Evolutionary conservation across 1,284 basidiomycete genomes (phyloP), one percentile per base, ranked within the genome.

Genomic region (Rhizoctonia solani): DNA sequence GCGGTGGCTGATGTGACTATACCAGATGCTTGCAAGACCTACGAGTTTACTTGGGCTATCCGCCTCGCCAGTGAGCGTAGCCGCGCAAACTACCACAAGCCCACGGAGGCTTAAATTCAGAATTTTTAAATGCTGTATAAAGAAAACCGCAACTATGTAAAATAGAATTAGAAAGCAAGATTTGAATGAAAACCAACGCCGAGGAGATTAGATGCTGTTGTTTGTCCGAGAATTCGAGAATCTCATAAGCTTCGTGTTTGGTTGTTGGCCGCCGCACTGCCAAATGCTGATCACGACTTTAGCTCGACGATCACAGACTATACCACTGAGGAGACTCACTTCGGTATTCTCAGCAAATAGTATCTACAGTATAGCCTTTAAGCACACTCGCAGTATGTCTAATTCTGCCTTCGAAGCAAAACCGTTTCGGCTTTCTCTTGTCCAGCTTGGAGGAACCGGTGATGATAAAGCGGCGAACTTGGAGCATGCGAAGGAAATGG

Each of bases 11-110:
- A 25, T 6, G 42, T 61, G 3, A 11, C 69, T 69, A 73, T 77
- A 69, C 69, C 76, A 88, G 93, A 96, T 79, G 92, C 93, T 25
- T 88, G 87, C 74, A 88, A 86, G 79, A 88, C 92, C 9, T 96
- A 95, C 73, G 87, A 94, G 74, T 81, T 94, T 67, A 91, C 91
- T 42, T 92, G 90, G 91, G 90, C 92, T 25, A 93, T 94, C 74
- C 87, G 91, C 54, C 81, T 84, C 70, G 89, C 91, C 29, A 86
- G 86, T 72, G 91, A 93, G 76, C 25, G 50, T 34, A 67, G 29
- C 34, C 56, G 69, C 32, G 65, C 66, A 50, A 58, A 63, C 34
- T 52, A 65, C 16, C 53, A 41, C 61, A 53, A 65, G 44, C 25
- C 27, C n/a, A n/a, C n/a, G n/a, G n/a, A n/a, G 29, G 44, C 50